Conservation (phyloP, 306 rosid species). For the Vigna nakashimae region DNA sequence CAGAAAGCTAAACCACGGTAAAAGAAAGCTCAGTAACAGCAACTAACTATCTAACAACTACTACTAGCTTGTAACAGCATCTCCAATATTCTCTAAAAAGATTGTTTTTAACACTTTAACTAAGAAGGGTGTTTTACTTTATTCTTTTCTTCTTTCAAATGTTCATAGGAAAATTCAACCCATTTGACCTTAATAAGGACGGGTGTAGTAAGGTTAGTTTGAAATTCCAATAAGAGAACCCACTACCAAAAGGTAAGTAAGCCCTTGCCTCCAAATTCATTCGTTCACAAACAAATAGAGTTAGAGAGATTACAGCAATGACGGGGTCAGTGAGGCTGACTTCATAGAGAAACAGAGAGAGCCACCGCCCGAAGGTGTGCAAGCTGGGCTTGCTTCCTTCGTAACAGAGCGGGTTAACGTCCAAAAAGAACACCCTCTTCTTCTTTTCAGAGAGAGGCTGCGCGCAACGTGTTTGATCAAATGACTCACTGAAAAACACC, state of each 20-base stretch:
- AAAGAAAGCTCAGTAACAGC: too few species aligned
- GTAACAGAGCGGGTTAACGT: constrained; percentile 85
- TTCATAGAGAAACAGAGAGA: constrained; percentile 67
- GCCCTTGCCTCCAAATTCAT: background rate
- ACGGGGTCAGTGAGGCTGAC: constrained; percentile 76
- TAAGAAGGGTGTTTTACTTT: too few species aligned
- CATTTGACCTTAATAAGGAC: background rate
- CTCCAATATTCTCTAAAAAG: too few species aligned
- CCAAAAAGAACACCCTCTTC: constrained; percentile 79
- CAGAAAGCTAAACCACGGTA: too few species aligned
- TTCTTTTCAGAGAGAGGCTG: constrained; percentile 44
- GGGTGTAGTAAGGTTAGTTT: background rate
- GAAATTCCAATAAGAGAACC: background rate
- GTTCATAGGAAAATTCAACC: too few species aligned
- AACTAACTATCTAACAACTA: too few species aligned
- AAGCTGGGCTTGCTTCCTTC: constrained; percentile 75
- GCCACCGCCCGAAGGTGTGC: constrained; percentile 72
- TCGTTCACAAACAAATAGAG: background rate
- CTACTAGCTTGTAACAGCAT: too few species aligned
- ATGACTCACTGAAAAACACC: constrained; percentile 26
- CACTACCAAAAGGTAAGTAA: background rate
- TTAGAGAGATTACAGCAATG: constrained; percentile 59
- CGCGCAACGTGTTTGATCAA: constrained; percentile 49
- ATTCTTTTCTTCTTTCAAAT: too few species aligned
- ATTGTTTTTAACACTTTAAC: too few species aligned